phyloP scores from a whole-genome alignment of 805 yeast species.

The Saturnispora ahearnii region DNA sequence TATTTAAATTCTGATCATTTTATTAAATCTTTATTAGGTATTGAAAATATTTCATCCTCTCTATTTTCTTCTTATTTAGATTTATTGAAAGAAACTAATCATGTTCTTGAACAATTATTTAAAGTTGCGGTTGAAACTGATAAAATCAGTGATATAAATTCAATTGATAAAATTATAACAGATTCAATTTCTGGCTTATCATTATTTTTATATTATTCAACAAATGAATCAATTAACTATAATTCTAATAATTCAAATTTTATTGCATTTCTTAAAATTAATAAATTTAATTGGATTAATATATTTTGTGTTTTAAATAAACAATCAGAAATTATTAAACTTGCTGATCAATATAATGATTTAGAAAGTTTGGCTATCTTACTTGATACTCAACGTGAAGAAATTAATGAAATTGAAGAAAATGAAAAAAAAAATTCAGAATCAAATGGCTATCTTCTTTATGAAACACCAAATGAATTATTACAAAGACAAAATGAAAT shows the following conservation, averaged over 20 bases:
- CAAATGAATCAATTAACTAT: slow-evolving; percentile 10
- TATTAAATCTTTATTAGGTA: slow-evolving; percentile 5
- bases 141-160: background rate
- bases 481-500: slow-evolving; percentile 13
- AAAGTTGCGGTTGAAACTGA: background rate
- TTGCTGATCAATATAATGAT: slow-evolving; percentile 62
- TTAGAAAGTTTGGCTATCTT: slow-evolving; percentile 52
- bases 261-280: slow-evolving; percentile 11
- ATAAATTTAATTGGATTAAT: slow-evolving; percentile 46
- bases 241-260: background rate
- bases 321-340: slow-evolving; percentile 43
- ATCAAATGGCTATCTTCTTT: slow-evolving; percentile 4
- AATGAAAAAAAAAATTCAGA: slow-evolving; percentile 16
- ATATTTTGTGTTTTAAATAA: slow-evolving; percentile 43
- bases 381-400: slow-evolving; percentile 36
- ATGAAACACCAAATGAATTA: slow-evolving; percentile 15
- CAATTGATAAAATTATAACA: background rate
- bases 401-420: slow-evolving; percentile 20
- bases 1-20: slow-evolving; percentile 9
- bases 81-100: slow-evolving; percentile 16
- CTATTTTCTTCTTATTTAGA: slow-evolving; percentile 14
- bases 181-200: slow-evolving; percentile 18
- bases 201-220: slow-evolving; percentile 19
- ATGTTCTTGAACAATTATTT: slow-evolving; percentile 12
- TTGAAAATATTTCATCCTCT: slow-evolving; percentile 3